These are phyloP conservation scores for Polytolypa hystricis DNA, from an alignment of 2,329 filamentous ascomycete species.

Conservation along the genomic window DNA sequence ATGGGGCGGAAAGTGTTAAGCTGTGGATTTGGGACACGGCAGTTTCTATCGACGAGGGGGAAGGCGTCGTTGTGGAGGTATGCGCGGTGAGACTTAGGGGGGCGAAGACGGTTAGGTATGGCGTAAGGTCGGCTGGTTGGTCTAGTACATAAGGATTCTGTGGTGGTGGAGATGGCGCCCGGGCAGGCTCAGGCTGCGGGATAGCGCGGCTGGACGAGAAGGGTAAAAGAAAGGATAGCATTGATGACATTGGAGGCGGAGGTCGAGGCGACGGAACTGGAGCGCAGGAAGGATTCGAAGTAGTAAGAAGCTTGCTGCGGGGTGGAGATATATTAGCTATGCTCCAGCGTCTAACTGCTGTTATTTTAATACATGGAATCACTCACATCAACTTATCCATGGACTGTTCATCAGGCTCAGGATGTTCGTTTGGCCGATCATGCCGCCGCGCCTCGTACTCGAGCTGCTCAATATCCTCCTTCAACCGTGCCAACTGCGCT, in stretches of 20 bases:
- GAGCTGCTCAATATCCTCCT: conserved; percentile 48
- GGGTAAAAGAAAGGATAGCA: conserved; percentile 31
- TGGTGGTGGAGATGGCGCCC: conserved; percentile 30
- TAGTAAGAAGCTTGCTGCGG: conserved; percentile 23
- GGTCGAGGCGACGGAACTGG: conserved; percentile 14
- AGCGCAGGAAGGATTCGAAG: conserved; percentile 18
- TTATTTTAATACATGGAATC: too few relatives aligned
- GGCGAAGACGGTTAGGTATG: conserved; percentile 61
- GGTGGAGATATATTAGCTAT: too few relatives aligned
- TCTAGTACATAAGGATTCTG: conserved; percentile 57
- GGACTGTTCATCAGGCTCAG: conserved; percentile 25
- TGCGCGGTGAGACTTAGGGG: conserved; percentile 45
- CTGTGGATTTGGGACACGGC: conserved; percentile 22
- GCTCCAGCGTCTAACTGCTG: too few relatives aligned
- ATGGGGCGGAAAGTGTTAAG: conserved; percentile 25
- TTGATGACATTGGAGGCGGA: conserved; percentile 22
- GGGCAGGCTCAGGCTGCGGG: conserved; percentile 12
- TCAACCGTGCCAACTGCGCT: conserved; percentile 45
- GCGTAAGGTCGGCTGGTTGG: conserved; percentile 44
- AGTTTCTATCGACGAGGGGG: conserved; percentile 9
- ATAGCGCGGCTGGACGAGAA: conserved; percentile 19
- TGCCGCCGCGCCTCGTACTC: conserved; percentile 49
- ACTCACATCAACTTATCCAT: conserved; percentile 25
- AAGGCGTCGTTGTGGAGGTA: conserved; percentile 14
- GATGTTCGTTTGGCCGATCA: conserved; percentile 24